These are phyloP conservation scores for Aspergillus phoenicis DNA, from an alignment of 2,329 filamentous ascomycete genomes.

Conservation along the genomic window DNA sequence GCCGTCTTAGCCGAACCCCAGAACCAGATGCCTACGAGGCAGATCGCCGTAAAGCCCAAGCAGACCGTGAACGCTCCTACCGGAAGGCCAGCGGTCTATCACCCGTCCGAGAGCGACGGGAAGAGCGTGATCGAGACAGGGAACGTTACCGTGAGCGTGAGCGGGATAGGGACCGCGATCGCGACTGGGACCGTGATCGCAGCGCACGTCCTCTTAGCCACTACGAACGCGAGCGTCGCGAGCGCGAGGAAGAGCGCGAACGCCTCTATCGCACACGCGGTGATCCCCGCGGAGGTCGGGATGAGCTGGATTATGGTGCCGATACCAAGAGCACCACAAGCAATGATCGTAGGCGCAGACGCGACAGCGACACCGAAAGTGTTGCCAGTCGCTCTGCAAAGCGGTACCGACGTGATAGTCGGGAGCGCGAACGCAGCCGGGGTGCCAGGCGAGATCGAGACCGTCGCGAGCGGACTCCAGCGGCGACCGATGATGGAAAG, in stretches of 20 bases:
- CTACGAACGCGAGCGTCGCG: slow-evolving; percentile 84
- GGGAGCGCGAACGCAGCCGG: slow-evolving; percentile 40
- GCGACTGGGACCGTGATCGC: slow-evolving; percentile 41
- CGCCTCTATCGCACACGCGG: slow-evolving; percentile 79
- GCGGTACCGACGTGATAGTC: slow-evolving; percentile 49
- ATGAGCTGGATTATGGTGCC: slow-evolving; percentile 91
- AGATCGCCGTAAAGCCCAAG: slow-evolving; percentile 88
- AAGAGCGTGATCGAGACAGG: slow-evolving; percentile 45
- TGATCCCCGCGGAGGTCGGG: slow-evolving; percentile 76
- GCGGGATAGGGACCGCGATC: slow-evolving; percentile 42
- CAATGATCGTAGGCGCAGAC: slow-evolving; percentile 72
- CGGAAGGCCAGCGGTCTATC: slow-evolving; percentile 72
- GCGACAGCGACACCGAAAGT: slow-evolving; percentile 73
- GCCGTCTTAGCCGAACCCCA: slow-evolving; percentile 78
- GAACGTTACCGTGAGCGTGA: slow-evolving; percentile 44
- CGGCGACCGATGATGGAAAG: slow-evolving; percentile 34
- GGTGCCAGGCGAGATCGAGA: slow-evolving; percentile 59
- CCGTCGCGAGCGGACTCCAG: slow-evolving; percentile 46
- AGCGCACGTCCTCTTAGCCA: slow-evolving; percentile 36
- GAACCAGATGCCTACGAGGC: slow-evolving; percentile 94
- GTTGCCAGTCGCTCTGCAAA: slow-evolving; percentile 64
- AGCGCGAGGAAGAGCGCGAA: slow-evolving; percentile 88
- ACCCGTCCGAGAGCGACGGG: slow-evolving; percentile 46
- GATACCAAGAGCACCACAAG: slow-evolving; percentile 60
- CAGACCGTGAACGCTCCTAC: slow-evolving; percentile 91